Conservation (phyloP, 192 early-diverging fungal genomes). For the Gaertneriomyces semiglobifer region DNA sequence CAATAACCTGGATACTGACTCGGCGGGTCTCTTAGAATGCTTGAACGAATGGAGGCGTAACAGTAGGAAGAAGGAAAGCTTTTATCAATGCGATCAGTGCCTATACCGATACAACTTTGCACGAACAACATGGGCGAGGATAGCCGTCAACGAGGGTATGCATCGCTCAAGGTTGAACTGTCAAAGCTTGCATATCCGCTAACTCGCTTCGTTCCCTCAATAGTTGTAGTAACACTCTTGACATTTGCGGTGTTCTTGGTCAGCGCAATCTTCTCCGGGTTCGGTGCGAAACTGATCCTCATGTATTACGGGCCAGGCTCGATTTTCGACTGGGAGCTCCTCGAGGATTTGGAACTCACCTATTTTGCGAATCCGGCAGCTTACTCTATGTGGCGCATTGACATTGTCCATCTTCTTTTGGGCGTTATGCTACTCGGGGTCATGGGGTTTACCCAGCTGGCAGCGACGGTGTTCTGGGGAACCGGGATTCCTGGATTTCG, state of each 20-base stretch:
- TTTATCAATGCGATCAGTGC: conserved; percentile 61
- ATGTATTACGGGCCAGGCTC: neutral
- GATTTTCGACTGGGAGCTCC: neutral
- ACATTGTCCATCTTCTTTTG: conserved; percentile 16
- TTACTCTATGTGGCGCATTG: conserved; percentile 7
- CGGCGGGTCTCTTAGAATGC: conserved; percentile 46
- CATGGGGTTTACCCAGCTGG: conserved; percentile 20
- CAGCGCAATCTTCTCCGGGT: conserved; percentile 6
- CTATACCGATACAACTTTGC: conserved; percentile 54
- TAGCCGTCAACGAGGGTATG: conserved; percentile 49
- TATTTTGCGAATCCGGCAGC: conserved; percentile 10
- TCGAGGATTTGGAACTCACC: conserved; percentile 1
- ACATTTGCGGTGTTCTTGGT: conserved; percentile 14
- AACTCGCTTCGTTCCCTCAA: neutral
- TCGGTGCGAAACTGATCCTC: conserved; percentile 15
- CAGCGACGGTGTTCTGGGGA: conserved; percentile 10
- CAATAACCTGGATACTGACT: neutral
- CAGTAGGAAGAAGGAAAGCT: conserved; percentile 51
- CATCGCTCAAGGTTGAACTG: neutral
- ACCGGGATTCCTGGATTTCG: conserved; percentile 1
- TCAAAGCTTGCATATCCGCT: neutral
- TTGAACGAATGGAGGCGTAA: conserved; percentile 54
- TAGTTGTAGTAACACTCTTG: conserved; percentile 18
- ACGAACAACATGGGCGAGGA: conserved; percentile 48
- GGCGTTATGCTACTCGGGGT: conserved; percentile 22